These are phyloP conservation scores for Kondoa malvinella DNA, from an alignment of 768 basidiomycete genomes.

Conservation along the genomic window DNA sequence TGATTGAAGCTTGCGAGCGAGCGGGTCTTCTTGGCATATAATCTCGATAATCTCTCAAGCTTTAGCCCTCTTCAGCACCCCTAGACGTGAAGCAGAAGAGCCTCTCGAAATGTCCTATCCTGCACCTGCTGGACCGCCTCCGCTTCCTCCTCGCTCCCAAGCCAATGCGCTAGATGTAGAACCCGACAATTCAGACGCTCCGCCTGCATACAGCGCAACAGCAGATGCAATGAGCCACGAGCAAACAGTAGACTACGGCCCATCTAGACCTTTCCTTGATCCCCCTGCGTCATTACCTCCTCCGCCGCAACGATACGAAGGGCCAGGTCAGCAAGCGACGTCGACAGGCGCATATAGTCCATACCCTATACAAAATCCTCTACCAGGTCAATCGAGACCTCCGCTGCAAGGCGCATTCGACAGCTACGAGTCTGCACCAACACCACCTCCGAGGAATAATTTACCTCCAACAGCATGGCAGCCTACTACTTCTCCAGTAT, in stretches of 20 bases:
- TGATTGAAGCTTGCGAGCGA: no score
- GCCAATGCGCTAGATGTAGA: not conserved
- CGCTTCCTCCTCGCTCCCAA: not conserved
- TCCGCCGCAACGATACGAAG: not conserved
- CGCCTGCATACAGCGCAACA: not conserved
- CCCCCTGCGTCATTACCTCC: not conserved
- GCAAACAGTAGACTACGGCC: not conserved
- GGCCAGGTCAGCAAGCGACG: not conserved
- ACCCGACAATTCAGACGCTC: not conserved
- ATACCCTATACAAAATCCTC: not conserved
- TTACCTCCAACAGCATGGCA: not conserved
- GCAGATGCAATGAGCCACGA: not conserved
- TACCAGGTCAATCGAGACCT: not conserved
- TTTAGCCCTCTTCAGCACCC: no score
- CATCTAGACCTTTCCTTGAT: not conserved
- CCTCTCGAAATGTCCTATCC: not conserved
- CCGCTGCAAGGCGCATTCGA: not conserved
- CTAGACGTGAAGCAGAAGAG: no score
- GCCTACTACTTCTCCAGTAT: constrained; percentile 47
- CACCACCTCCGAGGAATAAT: not conserved
- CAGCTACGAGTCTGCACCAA: not conserved
- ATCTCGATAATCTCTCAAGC: no score
- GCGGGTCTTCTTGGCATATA: no score
- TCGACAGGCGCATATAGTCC: not conserved
- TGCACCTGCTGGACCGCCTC: not conserved